Evolutionary conservation across 345 rosid genomes (phyloP).

Genomic region (Euphorbia pulcherrima): DNA sequence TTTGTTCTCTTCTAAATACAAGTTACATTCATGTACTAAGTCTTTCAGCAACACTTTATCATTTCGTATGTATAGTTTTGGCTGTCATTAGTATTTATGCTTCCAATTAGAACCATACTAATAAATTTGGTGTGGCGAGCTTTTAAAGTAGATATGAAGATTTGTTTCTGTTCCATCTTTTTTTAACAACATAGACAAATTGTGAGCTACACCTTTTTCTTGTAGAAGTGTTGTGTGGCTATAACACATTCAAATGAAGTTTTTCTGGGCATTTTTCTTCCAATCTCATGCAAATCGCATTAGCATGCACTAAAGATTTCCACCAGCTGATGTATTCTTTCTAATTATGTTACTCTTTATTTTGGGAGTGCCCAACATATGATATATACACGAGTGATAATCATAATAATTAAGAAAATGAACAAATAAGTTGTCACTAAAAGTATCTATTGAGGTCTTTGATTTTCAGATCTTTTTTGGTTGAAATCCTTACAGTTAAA

Average conservation of each 20-base stretch:
- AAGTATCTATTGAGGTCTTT: background rate
- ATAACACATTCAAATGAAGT: background rate
- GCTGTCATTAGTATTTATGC: background rate
- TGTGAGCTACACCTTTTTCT: background rate
- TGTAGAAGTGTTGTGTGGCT: background rate
- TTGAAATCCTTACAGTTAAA: background rate
- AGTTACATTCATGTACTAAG: background rate
- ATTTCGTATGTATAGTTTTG: background rate
- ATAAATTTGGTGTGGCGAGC: constrained; percentile 1
- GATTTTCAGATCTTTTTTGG: background rate
- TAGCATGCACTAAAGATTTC: background rate
- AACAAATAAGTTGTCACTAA: background rate
- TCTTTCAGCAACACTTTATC: background rate
- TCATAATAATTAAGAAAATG: background rate
- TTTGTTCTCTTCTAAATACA: constrained; percentile 1
- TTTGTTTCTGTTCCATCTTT: background rate
- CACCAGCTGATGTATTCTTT: background rate
- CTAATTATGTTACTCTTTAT: background rate
- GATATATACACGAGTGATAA: background rate
- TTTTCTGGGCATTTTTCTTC: background rate
- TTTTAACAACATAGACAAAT: background rate
- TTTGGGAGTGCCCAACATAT: background rate
- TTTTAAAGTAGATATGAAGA: background rate
- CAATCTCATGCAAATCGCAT: background rate
- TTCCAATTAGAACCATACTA: background rate